Percentiles rank a stretch among this genome's conserved stretches.
phyloP scores from a whole-genome alignment of 1,139 yeast species.

The Nakaseomyces uthaithaninus region DNA sequence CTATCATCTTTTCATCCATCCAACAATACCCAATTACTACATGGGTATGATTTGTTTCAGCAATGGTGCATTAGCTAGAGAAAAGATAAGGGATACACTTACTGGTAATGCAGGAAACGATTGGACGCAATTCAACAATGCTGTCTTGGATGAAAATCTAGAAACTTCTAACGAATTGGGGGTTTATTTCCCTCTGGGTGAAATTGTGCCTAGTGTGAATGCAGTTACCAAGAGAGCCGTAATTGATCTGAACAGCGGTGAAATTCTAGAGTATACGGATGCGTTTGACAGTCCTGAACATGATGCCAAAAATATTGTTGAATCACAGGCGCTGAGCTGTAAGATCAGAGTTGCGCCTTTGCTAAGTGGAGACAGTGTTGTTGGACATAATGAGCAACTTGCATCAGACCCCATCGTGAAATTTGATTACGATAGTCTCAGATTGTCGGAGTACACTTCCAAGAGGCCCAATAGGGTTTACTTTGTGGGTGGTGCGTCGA shows the following conservation, averaged over 20 bases:
- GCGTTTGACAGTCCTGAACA: constrained; percentile 39
- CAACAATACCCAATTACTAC: constrained; percentile 63
- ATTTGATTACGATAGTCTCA: constrained; percentile 31
- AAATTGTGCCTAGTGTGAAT: constrained; percentile 74
- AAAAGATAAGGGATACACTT: constrained; percentile 56
- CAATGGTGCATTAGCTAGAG: constrained; percentile 85
- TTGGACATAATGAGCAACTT: constrained; percentile 11
- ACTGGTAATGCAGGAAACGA: constrained; percentile 35
- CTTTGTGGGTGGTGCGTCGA: constrained; percentile 85
- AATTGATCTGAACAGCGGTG: constrained; percentile 31
- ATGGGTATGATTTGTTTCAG: constrained; percentile 97
- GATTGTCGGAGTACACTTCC: constrained; percentile 22
- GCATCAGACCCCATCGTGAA: constrained; percentile 17
- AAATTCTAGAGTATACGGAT: constrained; percentile 28
- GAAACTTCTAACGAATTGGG: constrained; percentile 48
- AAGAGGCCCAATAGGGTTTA: constrained; percentile 60
- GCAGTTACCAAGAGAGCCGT: constrained; percentile 48
- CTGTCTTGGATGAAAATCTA: constrained; percentile 32
- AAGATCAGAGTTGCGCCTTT: constrained; percentile 73
- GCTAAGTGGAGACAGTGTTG: constrained; percentile 32
- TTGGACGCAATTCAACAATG: constrained; percentile 62
- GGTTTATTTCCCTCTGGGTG: constrained; percentile 79
- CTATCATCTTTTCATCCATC: constrained; percentile 81
- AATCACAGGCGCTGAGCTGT: constrained; percentile 80
- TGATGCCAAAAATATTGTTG: constrained; percentile 73